Evolutionary conservation across 139 green algal genomes (phyloP).

Genomic region (Micromonas commoda): DNA sequence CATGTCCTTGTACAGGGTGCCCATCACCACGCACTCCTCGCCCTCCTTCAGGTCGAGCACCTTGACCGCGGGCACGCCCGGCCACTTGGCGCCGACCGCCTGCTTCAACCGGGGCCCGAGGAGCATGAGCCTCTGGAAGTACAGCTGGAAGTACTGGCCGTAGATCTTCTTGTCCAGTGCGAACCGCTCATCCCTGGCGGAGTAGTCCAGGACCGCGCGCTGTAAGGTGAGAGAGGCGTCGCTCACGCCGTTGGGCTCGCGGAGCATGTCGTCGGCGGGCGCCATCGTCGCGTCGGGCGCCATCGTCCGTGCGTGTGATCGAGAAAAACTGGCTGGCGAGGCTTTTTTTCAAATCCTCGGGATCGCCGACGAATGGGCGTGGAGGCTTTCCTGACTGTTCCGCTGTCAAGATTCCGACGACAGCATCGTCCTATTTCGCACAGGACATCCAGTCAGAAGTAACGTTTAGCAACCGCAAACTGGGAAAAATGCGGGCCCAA

Average conservation of each 20-base stretch:
- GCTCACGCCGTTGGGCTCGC: neutral
- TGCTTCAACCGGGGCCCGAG: conserved; percentile 48
- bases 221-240: neutral
- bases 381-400: no score
- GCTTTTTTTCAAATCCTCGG: no score
- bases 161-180: conserved; percentile 44
- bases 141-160: conserved; percentile 87
- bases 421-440: no score
- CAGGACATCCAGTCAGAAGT: no score
- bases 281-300: neutral
- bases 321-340: neutral
- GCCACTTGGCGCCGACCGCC: conserved; percentile 54
- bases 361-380: no score
- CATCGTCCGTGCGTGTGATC: neutral
- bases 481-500: no score
- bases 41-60: conserved; percentile 45
- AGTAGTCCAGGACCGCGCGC: neutral
- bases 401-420: no score
- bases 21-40: conserved; percentile 64
- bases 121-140: conserved; percentile 72
- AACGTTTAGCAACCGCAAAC: no score
- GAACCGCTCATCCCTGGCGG: neutral
- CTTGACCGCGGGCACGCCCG: conserved; percentile 49
- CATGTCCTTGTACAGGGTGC: conserved; percentile 97
- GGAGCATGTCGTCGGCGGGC: neutral